Evolutionary conservation across 495 filamentous ascomycete genomes (phyloP), one percentile per base, ranked within the genome.

Genomic region (Xylaria longipes): DNA sequence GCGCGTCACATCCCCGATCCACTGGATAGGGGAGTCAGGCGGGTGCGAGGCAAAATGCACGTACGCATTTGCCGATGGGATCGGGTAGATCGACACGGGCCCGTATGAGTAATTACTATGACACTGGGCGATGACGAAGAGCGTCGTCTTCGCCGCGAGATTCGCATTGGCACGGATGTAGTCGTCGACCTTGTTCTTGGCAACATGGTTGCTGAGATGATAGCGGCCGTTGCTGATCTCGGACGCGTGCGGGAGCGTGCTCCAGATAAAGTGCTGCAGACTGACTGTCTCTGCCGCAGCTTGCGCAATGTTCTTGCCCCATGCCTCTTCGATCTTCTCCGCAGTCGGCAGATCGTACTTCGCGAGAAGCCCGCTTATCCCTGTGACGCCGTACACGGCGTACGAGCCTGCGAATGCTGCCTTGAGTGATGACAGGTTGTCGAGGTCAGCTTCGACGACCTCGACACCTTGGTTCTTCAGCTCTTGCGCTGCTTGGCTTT

Each of bases 361-460:
- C 54, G 77, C 77, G 65, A 83, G 78, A 33, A 75, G 78, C 68
- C 82, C 84, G 76, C 79, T 80, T 77, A 87, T 88, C 74, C 88
- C 87, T 7, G 89, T 91, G 31, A 89, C 81, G 41, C 75, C 83
- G 75, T 85, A 92, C 65, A 91, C 84, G 20, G 80, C 84, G 80
- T 87, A 77, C 1, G 89, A 83, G 45, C 85, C 87, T 25, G 80
- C 76, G 67, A 91, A 76, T 25, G 88, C 90, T 39, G 77, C 43
- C 20, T 76, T 77, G 11, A 91, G 79, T 0, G 85, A 83, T 9
- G 74, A 71, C 8, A 81, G 71, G 69, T 87, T 82, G 69, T 85
- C 80, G 54, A 89, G 72, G 71, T 90, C 84, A 17, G 85, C 89
- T 73, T 81, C 41, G 35, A 82, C 75, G 3, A 81, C 62, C 71